These are phyloP conservation scores for Candida berthetii DNA, from an alignment of 805 yeast species.

Conservation along the genomic window DNA sequence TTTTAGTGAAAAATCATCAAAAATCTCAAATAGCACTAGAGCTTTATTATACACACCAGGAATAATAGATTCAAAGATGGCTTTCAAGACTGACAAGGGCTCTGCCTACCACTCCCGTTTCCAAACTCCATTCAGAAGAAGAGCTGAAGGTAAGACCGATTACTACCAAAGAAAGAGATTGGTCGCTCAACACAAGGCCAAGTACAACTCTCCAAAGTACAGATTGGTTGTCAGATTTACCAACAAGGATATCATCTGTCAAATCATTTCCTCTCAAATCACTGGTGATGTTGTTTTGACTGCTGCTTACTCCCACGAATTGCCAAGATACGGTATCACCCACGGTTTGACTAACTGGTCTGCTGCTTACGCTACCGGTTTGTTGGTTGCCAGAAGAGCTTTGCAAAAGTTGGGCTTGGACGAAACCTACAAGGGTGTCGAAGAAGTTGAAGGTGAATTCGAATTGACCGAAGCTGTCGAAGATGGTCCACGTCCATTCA, in stretches of 20 bases:
- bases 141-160: constrained; percentile 99
- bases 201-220: constrained; percentile 99
- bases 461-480: constrained; percentile 98
- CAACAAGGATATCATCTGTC: constrained; percentile 99
- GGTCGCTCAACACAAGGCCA: constrained; percentile 99
- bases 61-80: constrained; percentile 43
- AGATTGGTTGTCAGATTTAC: constrained; percentile 99
- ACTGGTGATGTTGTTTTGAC: constrained; percentile 94
- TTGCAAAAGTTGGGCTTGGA: constrained; percentile 96
- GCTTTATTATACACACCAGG: not conserved
- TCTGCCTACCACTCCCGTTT: constrained; percentile 98
- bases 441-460: constrained; percentile 99
- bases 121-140: constrained; percentile 99
- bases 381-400: constrained; percentile 98
- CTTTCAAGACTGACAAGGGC: constrained; percentile 70
- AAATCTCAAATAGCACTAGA: not conserved
- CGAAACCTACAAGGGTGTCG: constrained; percentile 98
- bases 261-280: constrained; percentile 93
- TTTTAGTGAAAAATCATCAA: not conserved
- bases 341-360: constrained; percentile 99
- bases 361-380: constrained; percentile 99
- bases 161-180: constrained; percentile 99
- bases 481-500: constrained; percentile 99
- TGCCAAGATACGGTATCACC: constrained; percentile 94
- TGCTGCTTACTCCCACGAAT: constrained; percentile 98